These are phyloP conservation scores for Cornus florida DNA, from an alignment of 148 eudicot species.

Conservation along the genomic window DNA sequence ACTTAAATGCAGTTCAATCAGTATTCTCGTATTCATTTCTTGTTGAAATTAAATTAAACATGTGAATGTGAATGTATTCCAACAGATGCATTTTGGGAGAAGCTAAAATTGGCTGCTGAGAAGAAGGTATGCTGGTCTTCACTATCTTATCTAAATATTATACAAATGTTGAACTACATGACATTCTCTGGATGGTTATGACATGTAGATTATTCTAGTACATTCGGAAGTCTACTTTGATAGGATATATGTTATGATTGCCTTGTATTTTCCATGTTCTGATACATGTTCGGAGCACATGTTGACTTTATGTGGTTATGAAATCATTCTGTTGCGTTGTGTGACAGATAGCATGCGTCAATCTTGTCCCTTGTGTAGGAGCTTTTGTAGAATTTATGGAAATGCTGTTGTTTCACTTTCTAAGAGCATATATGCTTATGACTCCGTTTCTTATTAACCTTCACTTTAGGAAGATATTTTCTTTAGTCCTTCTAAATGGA, in stretches of 20 bases:
- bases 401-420: not conserved
- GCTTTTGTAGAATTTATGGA: not conserved
- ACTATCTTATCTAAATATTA: not conserved
- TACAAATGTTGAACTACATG: not conserved
- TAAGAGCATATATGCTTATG: not conserved
- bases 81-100: constrained; percentile 55
- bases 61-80: constrained; percentile 3
- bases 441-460: not conserved
- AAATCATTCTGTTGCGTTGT: not conserved
- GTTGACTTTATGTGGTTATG: not conserved
- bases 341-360: not conserved
- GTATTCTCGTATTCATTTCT: not conserved
- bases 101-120: constrained; percentile 43
- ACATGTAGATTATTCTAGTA: not conserved
- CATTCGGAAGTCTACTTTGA: not conserved
- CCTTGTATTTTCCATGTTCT: not conserved
- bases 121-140: constrained; percentile 32
- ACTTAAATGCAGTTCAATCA: not conserved
- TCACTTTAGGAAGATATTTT: not conserved
- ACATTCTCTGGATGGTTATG: not conserved
- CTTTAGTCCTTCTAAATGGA: not conserved
- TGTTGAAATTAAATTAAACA: not conserved
- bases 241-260: not conserved
- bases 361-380: not conserved
- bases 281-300: not conserved